Conservation (phyloP, 2,329 filamentous ascomycete genomes). For the Botryosphaeria dothidea region DNA sequence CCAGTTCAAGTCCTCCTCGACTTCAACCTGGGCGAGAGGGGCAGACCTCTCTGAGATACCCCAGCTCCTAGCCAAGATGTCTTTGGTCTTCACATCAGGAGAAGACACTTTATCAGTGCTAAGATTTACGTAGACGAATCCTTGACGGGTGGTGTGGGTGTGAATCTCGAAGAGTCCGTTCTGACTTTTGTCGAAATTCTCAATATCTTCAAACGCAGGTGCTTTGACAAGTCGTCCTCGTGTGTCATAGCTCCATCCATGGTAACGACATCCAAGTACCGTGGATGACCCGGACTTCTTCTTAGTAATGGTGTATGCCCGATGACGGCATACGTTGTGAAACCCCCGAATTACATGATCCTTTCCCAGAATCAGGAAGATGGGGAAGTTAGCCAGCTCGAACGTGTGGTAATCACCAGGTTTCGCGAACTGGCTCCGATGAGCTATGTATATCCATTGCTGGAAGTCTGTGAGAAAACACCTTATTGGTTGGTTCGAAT, state of each 20-base stretch:
- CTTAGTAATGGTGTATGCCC: slow-evolving; percentile 45
- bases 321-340: slow-evolving; percentile 49
- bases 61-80: slow-evolving; percentile 21
- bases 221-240: slow-evolving; percentile 47
- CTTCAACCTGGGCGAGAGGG: slow-evolving; percentile 36
- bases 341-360: slow-evolving; percentile 40
- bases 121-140: slow-evolving; percentile 34
- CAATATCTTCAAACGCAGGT: slow-evolving; percentile 41
- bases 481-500: not conserved
- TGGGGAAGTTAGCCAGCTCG: slow-evolving; percentile 38
- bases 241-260: slow-evolving; percentile 49
- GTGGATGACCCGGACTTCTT: slow-evolving; percentile 39
- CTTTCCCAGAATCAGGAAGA: slow-evolving; percentile 43
- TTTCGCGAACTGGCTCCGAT: slow-evolving; percentile 36
- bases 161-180: slow-evolving; percentile 34
- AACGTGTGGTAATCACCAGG: slow-evolving; percentile 40
- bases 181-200: slow-evolving; percentile 39
- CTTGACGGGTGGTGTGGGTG: slow-evolving; percentile 26
- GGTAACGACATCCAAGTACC: slow-evolving; percentile 47
- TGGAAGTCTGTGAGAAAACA: slow-evolving; percentile 21
- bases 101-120: slow-evolving; percentile 20
- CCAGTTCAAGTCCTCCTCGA: slow-evolving; percentile 43
- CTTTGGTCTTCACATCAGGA: slow-evolving; percentile 21
- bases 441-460: slow-evolving; percentile 42
- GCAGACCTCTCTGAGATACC: slow-evolving; percentile 21